phyloP scores from a whole-genome alignment of 2,329 filamentous ascomycete genomes.

The Tothia fuscella region DNA sequence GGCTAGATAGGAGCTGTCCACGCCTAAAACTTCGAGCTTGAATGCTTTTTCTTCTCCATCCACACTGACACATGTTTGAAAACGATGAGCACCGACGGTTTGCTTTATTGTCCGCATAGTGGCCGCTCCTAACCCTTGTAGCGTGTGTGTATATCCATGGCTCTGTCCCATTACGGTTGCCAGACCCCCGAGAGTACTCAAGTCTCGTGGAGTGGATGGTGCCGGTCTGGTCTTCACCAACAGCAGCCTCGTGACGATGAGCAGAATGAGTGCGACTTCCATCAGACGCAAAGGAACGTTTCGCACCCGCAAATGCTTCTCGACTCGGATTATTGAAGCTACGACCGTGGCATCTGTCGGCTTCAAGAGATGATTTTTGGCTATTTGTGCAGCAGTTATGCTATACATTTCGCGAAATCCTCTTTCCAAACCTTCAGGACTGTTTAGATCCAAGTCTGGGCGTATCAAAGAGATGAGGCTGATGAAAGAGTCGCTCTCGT shows the following conservation, averaged over 20 bases:
- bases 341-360: background rate
- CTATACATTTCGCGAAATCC: background rate
- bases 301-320: background rate
- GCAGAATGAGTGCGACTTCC: background rate
- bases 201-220: slow-evolving; percentile 2
- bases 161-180: slow-evolving; percentile 4
- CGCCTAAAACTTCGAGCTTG: background rate
- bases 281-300: background rate
- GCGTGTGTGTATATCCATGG: background rate
- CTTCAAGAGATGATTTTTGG: background rate
- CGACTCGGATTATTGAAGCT: background rate
- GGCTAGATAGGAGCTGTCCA: background rate
- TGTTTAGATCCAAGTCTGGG: background rate
- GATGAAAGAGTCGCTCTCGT: background rate
- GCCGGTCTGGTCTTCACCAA: background rate
- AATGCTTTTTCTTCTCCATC: background rate
- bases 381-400: slow-evolving; percentile 1
- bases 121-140: background rate
- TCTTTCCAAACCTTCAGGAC: background rate
- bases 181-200: slow-evolving; percentile 1
- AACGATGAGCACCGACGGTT: background rate
- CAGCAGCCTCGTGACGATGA: background rate
- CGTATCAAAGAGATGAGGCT: background rate
- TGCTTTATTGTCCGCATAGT: background rate
- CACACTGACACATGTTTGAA: background rate